Conservation (phyloP, 495 filamentous ascomycete species). For the Aspergillus wentii region DNA sequence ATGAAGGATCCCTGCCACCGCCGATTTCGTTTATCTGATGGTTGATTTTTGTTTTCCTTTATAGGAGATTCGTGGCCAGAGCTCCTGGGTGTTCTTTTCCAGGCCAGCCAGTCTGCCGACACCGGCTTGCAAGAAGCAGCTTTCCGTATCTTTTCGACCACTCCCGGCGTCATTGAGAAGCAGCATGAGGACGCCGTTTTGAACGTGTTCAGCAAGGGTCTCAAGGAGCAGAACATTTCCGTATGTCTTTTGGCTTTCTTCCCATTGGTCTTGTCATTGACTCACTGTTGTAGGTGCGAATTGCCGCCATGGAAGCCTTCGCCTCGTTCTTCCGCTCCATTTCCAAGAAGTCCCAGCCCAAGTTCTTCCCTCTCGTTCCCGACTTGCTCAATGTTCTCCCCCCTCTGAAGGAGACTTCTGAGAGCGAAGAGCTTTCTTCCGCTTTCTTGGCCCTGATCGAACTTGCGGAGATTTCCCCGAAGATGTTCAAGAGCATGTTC, state of each 20-base stretch:
- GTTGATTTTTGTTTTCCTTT: conserved; percentile 9
- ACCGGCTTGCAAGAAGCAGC: conserved; percentile 80
- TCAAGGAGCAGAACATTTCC: conserved; percentile 78
- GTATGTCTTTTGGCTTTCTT: conserved; percentile 40
- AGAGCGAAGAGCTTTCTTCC: conserved; percentile 84
- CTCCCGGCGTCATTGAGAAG: conserved; percentile 92
- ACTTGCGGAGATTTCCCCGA: conserved; percentile 81
- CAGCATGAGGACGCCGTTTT: conserved; percentile 86
- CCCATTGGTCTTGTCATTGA: conserved; percentile 1
- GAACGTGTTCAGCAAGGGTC: conserved; percentile 80
- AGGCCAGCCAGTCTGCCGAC: conserved; percentile 78
- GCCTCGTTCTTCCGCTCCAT: conserved; percentile 91
- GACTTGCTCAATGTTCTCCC: conserved; percentile 89
- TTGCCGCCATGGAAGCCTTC: conserved; percentile 95
- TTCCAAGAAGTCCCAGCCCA: conserved; percentile 75
- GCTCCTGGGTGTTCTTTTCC: conserved; percentile 78
- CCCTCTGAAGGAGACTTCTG: conserved; percentile 82
- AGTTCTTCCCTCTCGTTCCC: conserved; percentile 81
- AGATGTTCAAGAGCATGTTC: conserved; percentile 95
- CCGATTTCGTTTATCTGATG: conserved; percentile 10
- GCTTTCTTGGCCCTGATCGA: conserved; percentile 89
- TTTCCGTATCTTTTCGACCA: conserved; percentile 91
- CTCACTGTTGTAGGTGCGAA: conserved; percentile 56
- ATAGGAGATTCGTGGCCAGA: conserved; percentile 87
- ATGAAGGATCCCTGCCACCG: neutral